phyloP scores from a whole-genome alignment of 805 yeast species.

The Candida quercuum region DNA sequence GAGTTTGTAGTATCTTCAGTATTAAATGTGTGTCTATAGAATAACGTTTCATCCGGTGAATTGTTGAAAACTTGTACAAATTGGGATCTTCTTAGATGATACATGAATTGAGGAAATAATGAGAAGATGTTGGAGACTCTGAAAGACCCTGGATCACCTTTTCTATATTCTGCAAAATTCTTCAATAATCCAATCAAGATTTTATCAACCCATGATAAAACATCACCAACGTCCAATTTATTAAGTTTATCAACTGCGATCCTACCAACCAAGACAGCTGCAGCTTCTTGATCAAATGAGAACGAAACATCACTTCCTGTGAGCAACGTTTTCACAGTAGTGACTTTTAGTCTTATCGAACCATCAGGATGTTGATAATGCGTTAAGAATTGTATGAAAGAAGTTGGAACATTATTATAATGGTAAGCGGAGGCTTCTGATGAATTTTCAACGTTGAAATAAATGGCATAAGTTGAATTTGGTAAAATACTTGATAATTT shows the following conservation, averaged over 20 bases:
- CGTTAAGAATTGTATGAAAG: slow-evolving; percentile 48
- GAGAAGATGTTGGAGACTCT: slow-evolving; percentile 38
- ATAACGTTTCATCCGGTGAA: slow-evolving; percentile 98
- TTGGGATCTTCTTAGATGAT: slow-evolving; percentile 93
- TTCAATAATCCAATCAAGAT: slow-evolving; percentile 41
- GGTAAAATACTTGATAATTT: slow-evolving; percentile 50
- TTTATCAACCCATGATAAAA: slow-evolving; percentile 46
- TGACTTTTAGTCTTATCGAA: slow-evolving; percentile 51
- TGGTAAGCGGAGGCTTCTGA: slow-evolving; percentile 7
- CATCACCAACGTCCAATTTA: slow-evolving; percentile 31
- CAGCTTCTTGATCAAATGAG: slow-evolving; percentile 66
- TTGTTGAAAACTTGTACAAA: slow-evolving; percentile 94
- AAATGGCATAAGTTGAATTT: slow-evolving; percentile 54
- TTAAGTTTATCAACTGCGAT: slow-evolving; percentile 35
- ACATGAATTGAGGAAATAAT: slow-evolving; percentile 92
- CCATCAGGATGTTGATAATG: slow-evolving; percentile 61
- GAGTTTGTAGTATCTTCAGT: slow-evolving; percentile 92
- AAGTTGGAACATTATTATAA: slow-evolving; percentile 18
- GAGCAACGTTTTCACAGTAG: slow-evolving; percentile 46
- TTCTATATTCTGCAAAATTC: slow-evolving; percentile 42
- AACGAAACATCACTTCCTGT: slow-evolving; percentile 36
- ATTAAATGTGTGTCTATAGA: slow-evolving; percentile 86
- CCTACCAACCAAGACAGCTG: slow-evolving; percentile 56
- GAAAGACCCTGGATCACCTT: slow-evolving; percentile 26
- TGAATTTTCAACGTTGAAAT: slow-evolving; percentile 41